phyloP scores from a whole-genome alignment of 257 asterid genomes.

The Solanum microdontum region DNA sequence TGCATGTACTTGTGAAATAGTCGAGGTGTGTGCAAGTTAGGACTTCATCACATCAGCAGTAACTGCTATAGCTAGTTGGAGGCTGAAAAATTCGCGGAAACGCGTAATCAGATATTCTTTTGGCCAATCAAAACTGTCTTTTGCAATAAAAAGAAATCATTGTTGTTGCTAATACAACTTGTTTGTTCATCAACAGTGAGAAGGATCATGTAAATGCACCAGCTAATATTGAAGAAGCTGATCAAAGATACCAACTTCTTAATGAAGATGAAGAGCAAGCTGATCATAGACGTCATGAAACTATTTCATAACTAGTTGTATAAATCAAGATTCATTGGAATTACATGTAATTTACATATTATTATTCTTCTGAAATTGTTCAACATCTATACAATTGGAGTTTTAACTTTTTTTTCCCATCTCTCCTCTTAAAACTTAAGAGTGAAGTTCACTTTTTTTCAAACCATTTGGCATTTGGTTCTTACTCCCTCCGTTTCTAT shows the following conservation, averaged over 20 bases:
- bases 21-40: neutral
- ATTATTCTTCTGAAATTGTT: neutral
- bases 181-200: slow-evolving; percentile 17
- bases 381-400: neutral
- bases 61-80: neutral
- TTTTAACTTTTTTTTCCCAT: neutral
- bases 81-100: neutral
- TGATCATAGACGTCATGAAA: neutral
- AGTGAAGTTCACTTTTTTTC: neutral
- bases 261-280: slow-evolving; percentile 32
- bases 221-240: slow-evolving; percentile 11
- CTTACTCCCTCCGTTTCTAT: too few species aligned
- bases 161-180: neutral
- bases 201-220: neutral
- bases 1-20: neutral
- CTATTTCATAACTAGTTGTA: neutral
- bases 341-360: neutral
- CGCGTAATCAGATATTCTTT: neutral
- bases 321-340: neutral
- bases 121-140: neutral
- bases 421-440: neutral
- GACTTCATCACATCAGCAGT: neutral
- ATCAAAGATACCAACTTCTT: slow-evolving; percentile 17
- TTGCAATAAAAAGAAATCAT: neutral
- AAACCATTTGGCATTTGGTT: neutral